Base-by-base conservation (phyloP, 495 filamentous ascomycete genomes). In the Darksidea phi region DNA sequence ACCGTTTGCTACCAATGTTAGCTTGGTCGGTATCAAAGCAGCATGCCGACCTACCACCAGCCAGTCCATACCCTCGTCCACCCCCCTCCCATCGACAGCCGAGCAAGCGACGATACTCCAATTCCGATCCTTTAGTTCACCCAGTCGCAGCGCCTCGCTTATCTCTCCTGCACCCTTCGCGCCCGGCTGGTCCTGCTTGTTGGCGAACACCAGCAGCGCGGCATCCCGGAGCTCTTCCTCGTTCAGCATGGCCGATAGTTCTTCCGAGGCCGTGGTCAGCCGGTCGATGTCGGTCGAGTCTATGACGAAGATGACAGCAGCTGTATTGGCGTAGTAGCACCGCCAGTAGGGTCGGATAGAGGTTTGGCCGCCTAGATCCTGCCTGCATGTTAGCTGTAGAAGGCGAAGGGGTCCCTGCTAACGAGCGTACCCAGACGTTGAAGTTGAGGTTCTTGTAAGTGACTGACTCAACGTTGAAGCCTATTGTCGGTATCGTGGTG, bases 41-140 rank as follows among this genome's bases (percentile, higher is more conserved):
- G 11, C 13, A 11, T n/a, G n/a, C 26, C 18, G 51, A 86, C 90
- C 79, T 76, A 96, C 92, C 82, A 94, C 91, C 71, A 98, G 75
- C 94, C 94, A 98, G 77, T 98, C 92, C 94, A 98, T 98, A 48
- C 94, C 94, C 72, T 98, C 94, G 55, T 84, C 87, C 24, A 98
- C 86, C 68, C 94, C 94, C 61, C 89, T 89, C 26, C 94, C 94
- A 70, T 96, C 94, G 55, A 98, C 91, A 24, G 95, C 95, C 70
- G 88, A 93, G 75, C 94, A 98, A 20, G 91, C 92, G 66, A 97
- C 90, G 71, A 98, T 97, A 71, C 90, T 97, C 94, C 94, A 98
- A 80, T 97, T 98, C 67, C 94, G 82, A 77, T 98, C 95, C 67
- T 91, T 86, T 64, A 98, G 74, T 67, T 96, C 90, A 46, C 90